Percentiles rank a stretch among this genome's conserved stretches.
Conservation (phyloP, 2,329 filamentous ascomycete species). For the Teratosphaeria pseudoeucalypti region DNA sequence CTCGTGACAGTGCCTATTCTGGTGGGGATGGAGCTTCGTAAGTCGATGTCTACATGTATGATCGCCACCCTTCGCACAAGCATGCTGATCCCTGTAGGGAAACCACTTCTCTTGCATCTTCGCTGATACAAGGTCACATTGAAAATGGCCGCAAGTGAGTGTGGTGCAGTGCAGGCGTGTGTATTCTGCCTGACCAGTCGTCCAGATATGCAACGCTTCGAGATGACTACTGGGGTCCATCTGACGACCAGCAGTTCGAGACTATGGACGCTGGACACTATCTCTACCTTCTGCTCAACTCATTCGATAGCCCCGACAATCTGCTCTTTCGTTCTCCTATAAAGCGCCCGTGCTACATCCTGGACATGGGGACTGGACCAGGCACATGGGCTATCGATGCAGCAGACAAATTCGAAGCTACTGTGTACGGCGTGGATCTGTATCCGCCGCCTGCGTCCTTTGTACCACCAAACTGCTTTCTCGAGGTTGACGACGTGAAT, state of each 20-base stretch:
- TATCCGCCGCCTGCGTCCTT: conserved; percentile 24
- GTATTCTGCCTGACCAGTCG: neutral
- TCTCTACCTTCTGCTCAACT: conserved; percentile 12
- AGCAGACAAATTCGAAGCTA: conserved; percentile 23
- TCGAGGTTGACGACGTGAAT: conserved; percentile 8
- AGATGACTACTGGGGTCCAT: conserved; percentile 11
- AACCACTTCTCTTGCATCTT: conserved; percentile 7
- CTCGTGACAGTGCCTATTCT: conserved; percentile 6
- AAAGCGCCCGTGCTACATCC: conserved; percentile 26
- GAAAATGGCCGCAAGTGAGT: conserved; percentile 11
- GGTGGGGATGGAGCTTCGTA: conserved; percentile 7
- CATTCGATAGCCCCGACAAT: conserved; percentile 9
- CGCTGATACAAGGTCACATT: conserved; percentile 8
- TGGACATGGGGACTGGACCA: conserved; percentile 40
- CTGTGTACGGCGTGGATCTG: conserved; percentile 27
- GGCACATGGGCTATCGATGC: conserved; percentile 20
- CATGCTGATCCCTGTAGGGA: conserved; percentile 1
- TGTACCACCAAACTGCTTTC: conserved; percentile 10
- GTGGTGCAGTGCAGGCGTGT: neutral
- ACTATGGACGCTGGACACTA: conserved; percentile 9
- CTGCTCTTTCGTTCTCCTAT: conserved; percentile 26
- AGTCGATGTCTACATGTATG: neutral
- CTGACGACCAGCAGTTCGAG: conserved; percentile 12
- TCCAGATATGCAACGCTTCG: conserved; percentile 7
- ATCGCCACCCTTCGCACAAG: neutral